phyloP scores from a whole-genome alignment of 352 stramenopile genomes.

The Globisporangium uncinulatum region DNA sequence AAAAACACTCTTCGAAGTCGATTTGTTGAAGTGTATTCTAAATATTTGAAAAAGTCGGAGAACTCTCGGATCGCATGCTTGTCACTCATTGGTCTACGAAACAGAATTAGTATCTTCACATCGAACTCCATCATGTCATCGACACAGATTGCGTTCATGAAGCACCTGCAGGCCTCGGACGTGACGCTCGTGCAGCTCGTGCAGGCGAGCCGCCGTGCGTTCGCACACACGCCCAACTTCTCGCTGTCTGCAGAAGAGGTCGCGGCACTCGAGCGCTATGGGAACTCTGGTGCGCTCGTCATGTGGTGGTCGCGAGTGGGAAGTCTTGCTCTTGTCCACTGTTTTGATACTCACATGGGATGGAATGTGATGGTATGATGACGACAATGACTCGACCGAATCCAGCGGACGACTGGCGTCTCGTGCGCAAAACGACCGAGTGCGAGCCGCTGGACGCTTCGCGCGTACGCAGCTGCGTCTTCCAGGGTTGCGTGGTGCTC shows the following conservation, averaged over 20 bases:
- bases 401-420: constrained; percentile 53
- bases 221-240: neutral
- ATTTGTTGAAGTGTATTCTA: too few relatives aligned
- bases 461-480: constrained; percentile 58
- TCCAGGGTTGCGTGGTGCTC: constrained; percentile 61
- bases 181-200: neutral
- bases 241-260: constrained; percentile 47
- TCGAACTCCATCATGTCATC: too few relatives aligned
- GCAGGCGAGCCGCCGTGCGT: neutral
- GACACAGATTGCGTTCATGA: too few relatives aligned
- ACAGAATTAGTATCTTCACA: too few relatives aligned
- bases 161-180: neutral
- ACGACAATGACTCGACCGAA: neutral
- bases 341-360: too few relatives aligned
- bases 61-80: too few relatives aligned
- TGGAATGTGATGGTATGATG: too few relatives aligned
- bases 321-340: neutral
- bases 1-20: too few relatives aligned
- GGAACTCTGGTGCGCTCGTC: constrained; percentile 44
- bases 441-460: constrained; percentile 19
- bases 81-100: too few relatives aligned
- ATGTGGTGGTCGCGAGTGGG: neutral
- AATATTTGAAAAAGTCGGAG: too few relatives aligned
- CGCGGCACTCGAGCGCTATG: constrained; percentile 40
- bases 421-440: constrained; percentile 37